Conservation (phyloP, 768 basidiomycete genomes). For the Lactarius sanguifluus region DNA sequence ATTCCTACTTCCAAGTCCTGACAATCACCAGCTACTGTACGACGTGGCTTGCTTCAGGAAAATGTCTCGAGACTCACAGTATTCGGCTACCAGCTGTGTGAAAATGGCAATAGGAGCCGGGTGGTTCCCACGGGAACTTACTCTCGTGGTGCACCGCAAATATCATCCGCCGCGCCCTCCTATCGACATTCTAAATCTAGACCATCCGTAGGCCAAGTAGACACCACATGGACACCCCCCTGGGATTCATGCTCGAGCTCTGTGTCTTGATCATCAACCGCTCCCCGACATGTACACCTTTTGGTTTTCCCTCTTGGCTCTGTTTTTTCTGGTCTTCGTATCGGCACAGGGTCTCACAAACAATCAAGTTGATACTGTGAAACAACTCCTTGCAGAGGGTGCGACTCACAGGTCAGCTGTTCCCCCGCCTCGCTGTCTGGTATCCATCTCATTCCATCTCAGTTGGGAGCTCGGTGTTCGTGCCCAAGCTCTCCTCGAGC, state of each 20-base stretch:
- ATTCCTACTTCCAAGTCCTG: too few relatives aligned
- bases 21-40: too few relatives aligned
- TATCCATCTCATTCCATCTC: background rate
- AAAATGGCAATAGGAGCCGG: background rate
- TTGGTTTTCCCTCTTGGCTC: background rate
- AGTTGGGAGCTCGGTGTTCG: conserved; percentile 59
- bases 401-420: conserved; percentile 43
- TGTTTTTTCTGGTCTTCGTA: background rate
- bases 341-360: conserved; percentile 40
- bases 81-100: background rate
- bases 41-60: background rate
- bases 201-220: background rate
- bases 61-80: background rate
- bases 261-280: background rate
- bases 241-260: background rate
- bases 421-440: background rate
- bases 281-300: background rate
- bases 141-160: background rate
- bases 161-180: background rate
- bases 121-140: background rate
- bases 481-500: conserved; percentile 52
- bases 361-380: conserved; percentile 40
- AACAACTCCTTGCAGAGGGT: conserved; percentile 41
- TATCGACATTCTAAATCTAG: background rate
- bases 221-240: background rate